Percentiles rank a stretch among this genome's conserved stretches.
These are phyloP conservation scores for Rubia balearica DNA, from an alignment of 305 asterid species.

Conservation along the genomic window DNA sequence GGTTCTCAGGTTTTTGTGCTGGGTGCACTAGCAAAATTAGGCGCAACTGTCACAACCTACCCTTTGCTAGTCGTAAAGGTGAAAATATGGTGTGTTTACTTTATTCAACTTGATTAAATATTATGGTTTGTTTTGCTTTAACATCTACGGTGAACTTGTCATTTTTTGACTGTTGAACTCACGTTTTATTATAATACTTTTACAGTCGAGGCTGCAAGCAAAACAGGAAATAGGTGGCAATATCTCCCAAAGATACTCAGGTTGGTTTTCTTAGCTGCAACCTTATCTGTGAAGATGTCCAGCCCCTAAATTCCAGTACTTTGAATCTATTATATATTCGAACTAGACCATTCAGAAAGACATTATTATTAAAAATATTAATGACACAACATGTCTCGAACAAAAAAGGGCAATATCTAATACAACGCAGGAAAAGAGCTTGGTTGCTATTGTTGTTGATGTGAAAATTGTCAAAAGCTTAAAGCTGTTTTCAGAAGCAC, in stretches of 20 bases:
- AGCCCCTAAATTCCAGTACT: background rate
- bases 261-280: slow-evolving; percentile 25
- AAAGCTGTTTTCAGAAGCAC: no score
- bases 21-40: slow-evolving; percentile 91
- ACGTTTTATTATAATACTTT: slow-evolving; percentile 11
- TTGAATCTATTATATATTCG: background rate
- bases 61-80: slow-evolving; percentile 94
- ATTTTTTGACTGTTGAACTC: background rate
- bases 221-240: slow-evolving; percentile 88
- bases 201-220: slow-evolving; percentile 96
- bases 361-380: background rate
- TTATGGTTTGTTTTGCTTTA: background rate
- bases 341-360: background rate
- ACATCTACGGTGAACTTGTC: background rate
- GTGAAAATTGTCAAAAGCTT: background rate
- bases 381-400: background rate
- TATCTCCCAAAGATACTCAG: slow-evolving; percentile 69
- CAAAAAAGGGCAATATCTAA: no score
- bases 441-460: background rate
- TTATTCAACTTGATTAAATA: background rate
- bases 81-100: slow-evolving; percentile 13
- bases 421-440: background rate
- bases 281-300: background rate
- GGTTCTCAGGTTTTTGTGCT: slow-evolving; percentile 49
- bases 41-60: slow-evolving; percentile 85